Evolutionary conservation across 2,329 filamentous ascomycete species (phyloP).

Genomic region (Fusarium sp.): DNA sequence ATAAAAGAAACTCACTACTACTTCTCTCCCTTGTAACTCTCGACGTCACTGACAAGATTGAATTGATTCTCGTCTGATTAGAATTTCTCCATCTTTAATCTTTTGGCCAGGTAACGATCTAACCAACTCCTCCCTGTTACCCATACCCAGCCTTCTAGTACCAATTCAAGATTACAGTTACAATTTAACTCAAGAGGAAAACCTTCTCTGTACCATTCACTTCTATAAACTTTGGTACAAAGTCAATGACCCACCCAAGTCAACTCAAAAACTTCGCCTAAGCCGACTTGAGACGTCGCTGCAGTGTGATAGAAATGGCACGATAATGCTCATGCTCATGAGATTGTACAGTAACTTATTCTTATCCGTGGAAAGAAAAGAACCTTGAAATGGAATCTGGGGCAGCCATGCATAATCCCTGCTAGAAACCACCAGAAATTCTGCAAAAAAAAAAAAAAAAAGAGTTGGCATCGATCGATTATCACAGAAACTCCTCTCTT

Average conservation of each 20-base stretch:
- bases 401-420: constrained; percentile 12
- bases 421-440: background rate
- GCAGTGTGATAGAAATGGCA: background rate
- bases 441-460: constrained; percentile 7
- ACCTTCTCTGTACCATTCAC: background rate
- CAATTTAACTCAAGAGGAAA: background rate
- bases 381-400: constrained; percentile 19
- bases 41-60: constrained; percentile 22
- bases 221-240: background rate
- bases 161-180: constrained; percentile 21
- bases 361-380: background rate
- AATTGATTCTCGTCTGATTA: constrained; percentile 21
- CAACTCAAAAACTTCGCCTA: background rate
- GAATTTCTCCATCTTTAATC: constrained; percentile 3
- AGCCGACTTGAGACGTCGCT: background rate
- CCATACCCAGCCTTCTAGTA: background rate
- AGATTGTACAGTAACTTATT: background rate
- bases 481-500: constrained; percentile 23
- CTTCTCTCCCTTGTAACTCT: constrained; percentile 14
- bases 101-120: constrained; percentile 21
- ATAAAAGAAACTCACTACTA: constrained; percentile 14
- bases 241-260: background rate
- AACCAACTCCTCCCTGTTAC: background rate
- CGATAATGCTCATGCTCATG: background rate
- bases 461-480: constrained; percentile 20